Evolutionary conservation across 2,329 filamentous ascomycete species (phyloP).

Genomic region (Colletotrichum coccodes): DNA sequence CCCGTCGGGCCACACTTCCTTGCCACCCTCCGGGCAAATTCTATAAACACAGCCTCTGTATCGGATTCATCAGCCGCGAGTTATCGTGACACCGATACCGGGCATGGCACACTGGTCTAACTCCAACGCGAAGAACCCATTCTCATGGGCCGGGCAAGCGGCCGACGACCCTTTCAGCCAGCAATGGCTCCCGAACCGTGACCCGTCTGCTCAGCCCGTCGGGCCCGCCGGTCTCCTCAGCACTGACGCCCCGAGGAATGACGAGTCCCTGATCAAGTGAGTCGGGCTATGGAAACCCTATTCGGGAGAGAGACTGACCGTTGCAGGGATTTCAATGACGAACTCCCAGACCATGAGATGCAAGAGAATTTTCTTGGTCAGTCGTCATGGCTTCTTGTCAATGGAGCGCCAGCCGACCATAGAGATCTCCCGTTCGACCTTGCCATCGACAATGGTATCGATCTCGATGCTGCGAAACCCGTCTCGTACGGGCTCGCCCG

Average conservation of each 20-base stretch:
- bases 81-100: background rate
- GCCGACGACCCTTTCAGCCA: background rate
- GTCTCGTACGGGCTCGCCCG: background rate
- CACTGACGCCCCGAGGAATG: background rate
- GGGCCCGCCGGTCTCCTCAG: slow-evolving; percentile 1
- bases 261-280: slow-evolving; percentile 14
- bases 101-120: slow-evolving; percentile 16
- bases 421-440: slow-evolving; percentile 16
- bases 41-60: slow-evolving; percentile 17
- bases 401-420: background rate
- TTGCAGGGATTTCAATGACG: slow-evolving; percentile 9
- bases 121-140: background rate
- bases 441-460: slow-evolving; percentile 5
- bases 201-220: background rate
- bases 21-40: background rate
- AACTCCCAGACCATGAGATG: background rate
- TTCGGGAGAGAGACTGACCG: background rate
- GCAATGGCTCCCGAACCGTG: background rate
- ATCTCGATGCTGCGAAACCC: background rate
- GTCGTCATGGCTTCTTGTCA: background rate
- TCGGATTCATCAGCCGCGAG: background rate
- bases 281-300: background rate
- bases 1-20: background rate
- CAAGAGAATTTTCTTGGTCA: background rate
- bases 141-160: slow-evolving; percentile 14